Conservation (phyloP, 805 yeast genomes). For the Wickerhamiella qilinensis region DNA sequence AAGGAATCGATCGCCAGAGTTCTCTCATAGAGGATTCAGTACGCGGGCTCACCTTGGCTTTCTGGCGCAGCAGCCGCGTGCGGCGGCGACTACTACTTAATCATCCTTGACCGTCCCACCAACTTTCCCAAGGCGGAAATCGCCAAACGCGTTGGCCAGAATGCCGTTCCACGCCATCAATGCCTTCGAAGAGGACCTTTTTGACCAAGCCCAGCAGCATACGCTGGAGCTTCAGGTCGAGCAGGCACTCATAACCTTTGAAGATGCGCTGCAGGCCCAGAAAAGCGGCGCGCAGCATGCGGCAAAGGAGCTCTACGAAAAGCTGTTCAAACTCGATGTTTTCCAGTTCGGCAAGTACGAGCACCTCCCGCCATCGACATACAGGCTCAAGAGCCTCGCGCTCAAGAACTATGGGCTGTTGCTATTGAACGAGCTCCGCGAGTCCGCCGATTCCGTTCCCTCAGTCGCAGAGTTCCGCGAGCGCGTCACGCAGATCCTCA, state of each 20-base stretch:
- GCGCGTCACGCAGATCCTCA: not conserved
- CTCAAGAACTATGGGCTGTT: conserved; percentile 71
- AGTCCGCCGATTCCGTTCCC: not conserved
- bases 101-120: too few relatives aligned
- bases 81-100: too few relatives aligned
- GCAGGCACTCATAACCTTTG: conserved; percentile 63
- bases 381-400: conserved; percentile 57
- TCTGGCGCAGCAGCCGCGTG: too few relatives aligned
- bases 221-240: conserved; percentile 84
- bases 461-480: not conserved
- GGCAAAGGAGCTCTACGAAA: conserved; percentile 42
- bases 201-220: conserved; percentile 67
- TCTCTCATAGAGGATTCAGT: too few relatives aligned
- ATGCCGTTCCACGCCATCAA: conserved; percentile 59
- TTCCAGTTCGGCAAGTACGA: conserved; percentile 22
- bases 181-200: conserved; percentile 50
- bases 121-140: too few relatives aligned
- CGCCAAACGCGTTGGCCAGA: too few relatives aligned
- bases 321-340: conserved; percentile 53
- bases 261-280: conserved; percentile 50
- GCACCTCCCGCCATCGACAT: conserved; percentile 48
- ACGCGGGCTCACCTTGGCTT: too few relatives aligned
- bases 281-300: conserved; percentile 30
- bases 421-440: conserved; percentile 29
- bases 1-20: too few relatives aligned